Conservation (phyloP, 108 stramenopile species). For the Pseudonitzschia multiseries region DNA sequence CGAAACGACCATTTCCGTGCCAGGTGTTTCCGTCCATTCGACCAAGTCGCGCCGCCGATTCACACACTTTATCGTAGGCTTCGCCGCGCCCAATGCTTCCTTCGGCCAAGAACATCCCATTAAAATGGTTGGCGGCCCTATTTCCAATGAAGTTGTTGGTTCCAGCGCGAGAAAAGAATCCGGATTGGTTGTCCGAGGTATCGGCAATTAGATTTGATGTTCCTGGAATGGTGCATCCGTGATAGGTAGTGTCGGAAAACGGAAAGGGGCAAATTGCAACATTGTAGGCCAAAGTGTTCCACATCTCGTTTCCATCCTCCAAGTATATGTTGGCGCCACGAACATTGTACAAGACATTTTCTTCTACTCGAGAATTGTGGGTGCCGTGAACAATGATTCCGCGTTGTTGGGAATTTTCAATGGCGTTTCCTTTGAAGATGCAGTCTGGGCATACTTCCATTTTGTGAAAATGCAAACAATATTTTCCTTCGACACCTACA, state of each 20-base stretch:
- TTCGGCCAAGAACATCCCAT: constrained; percentile 53
- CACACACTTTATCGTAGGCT: constrained; percentile 43
- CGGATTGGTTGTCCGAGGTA: constrained; percentile 51
- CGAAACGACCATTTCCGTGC: constrained; percentile 40
- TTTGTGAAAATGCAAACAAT: constrained; percentile 50
- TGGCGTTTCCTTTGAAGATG: constrained; percentile 51
- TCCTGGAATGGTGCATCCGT: constrained; percentile 64
- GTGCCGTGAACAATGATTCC: constrained; percentile 65
- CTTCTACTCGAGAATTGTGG: constrained; percentile 42
- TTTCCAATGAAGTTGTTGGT: constrained; percentile 54
- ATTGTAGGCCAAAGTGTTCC: constrained; percentile 58
- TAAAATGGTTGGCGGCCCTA: constrained; percentile 55
- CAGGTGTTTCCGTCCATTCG: constrained; percentile 59
- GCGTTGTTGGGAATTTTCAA: constrained; percentile 57
- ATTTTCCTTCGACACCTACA: constrained; percentile 10
- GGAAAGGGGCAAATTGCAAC: constrained; percentile 57
- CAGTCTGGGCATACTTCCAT: constrained; percentile 48
- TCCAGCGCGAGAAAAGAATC: constrained; percentile 40
- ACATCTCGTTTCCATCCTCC: constrained; percentile 74
- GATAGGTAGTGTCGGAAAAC: constrained; percentile 33
- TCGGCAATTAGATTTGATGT: constrained; percentile 47
- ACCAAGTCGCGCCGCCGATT: constrained; percentile 28
- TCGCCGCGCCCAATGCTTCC: constrained; percentile 40
- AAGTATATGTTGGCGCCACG: constrained; percentile 60
- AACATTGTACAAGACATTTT: constrained; percentile 61